Evolutionary conservation across 768 basidiomycete species (phyloP), one percentile per base, ranked within the genome.

Genomic region (Suillus tomentosus): DNA sequence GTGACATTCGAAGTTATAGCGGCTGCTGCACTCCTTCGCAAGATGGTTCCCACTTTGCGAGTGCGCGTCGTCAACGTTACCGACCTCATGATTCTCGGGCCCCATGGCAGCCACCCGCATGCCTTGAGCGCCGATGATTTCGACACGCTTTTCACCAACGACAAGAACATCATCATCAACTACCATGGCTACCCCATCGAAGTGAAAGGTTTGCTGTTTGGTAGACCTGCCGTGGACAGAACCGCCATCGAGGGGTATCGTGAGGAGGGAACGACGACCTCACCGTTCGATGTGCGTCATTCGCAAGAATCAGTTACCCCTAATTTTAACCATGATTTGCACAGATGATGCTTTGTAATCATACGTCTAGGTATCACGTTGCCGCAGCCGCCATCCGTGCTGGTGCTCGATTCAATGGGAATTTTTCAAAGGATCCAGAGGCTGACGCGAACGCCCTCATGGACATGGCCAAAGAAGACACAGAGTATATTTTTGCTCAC

Each of bases 21-120:
- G 3, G 94, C 95, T 1, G 90, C 92, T 0, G 87, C 87, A 3
- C 82, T 95, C 24, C 84, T 96, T 31, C 88, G 89, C 69, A 85
- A 86, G 70, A 77, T 84, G 27, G 80, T 81, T n/a, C 87, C 91
- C 2, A 82, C 82, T 10, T 82, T 97, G 34, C 88, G 95, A 43
- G 88, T 94, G 8, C 87, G 92, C 22, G 91, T 96, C 63, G 87
- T 96, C 63, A 96, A 96, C 68, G 89, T 96, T 64, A 92, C 92
- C 2, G 94, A 96, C 70, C 80, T 96, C 53, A 90, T 97, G 86
- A 88, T 95, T 64, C 83, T 97, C 50, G 84, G 85, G 36, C 79
- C 83, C 5, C 73, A 72, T n/a, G 91, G 89, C 61, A 76, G 81
- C 13, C 93, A 95, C 72, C 93, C 94, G 9, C 93, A 94, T 69